Percentiles rank a stretch among this genome's conserved stretches.
phyloP scores from a whole-genome alignment of 2,329 filamentous ascomycete species.

The Phaeosphaeriaceae sp. region DNA sequence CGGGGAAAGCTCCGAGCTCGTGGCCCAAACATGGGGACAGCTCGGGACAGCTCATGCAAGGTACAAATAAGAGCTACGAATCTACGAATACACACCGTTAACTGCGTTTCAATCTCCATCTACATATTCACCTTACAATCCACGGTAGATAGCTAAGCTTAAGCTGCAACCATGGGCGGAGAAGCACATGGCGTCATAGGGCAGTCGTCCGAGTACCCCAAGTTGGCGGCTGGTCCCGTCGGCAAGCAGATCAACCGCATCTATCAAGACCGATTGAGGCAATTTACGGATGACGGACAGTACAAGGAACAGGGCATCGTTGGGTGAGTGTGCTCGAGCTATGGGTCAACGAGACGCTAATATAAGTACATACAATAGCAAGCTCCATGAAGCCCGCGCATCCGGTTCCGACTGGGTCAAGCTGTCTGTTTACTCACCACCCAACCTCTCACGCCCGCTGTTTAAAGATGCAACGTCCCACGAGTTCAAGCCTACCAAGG shows the following conservation, averaged over 20 bases:
- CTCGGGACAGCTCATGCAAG: conserved; percentile 30
- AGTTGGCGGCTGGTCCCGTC: conserved; percentile 44
- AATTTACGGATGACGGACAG: conserved; percentile 75
- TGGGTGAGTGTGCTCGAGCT: conserved; percentile 59
- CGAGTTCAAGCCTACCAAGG: conserved; percentile 73
- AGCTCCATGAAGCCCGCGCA: conserved; percentile 71
- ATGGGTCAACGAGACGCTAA: conserved; percentile 13
- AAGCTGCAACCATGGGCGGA: conserved; percentile 42
- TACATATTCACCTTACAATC: neutral
- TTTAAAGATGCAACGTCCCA: conserved; percentile 85
- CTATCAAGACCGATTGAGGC: conserved; percentile 81
- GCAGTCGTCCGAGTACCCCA: conserved; percentile 38
- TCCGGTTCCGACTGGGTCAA: conserved; percentile 79
- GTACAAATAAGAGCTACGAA: conserved; percentile 21
- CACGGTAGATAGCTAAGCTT: neutral
- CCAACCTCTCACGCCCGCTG: conserved; percentile 76
- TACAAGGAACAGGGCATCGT: conserved; percentile 77
- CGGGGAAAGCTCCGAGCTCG: conserved; percentile 30
- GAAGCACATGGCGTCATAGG: conserved; percentile 40
- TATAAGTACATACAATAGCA: conserved; percentile 53
- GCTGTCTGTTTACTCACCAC: conserved; percentile 85
- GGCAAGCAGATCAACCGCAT: conserved; percentile 72
- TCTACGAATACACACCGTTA: conserved; percentile 16
- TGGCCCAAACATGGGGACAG: conserved; percentile 2
- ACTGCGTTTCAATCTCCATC: conserved; percentile 5